These are phyloP conservation scores for Mycena haematopus DNA, from an alignment of 768 basidiomycete species.

Conservation along the genomic window DNA sequence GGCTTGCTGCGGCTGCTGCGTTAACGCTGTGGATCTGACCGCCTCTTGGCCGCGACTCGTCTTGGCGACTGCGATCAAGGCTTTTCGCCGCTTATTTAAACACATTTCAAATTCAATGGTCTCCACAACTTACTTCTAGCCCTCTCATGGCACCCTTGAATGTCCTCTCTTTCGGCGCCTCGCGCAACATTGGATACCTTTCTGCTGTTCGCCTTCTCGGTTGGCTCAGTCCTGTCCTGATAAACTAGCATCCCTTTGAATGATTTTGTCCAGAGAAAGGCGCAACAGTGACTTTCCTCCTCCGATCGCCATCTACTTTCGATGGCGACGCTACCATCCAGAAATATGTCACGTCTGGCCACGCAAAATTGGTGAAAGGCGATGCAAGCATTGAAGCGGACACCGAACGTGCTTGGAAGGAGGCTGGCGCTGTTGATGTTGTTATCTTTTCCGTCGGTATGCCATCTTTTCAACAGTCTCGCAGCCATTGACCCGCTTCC, in stretches of 20 bases:
- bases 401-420: conserved; percentile 36
- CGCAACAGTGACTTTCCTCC: conserved; percentile 55
- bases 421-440: conserved; percentile 46
- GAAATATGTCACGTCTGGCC: conserved; percentile 44
- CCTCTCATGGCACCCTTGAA: conserved; percentile 10
- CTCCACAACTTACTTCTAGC: not conserved
- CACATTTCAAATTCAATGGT: no score
- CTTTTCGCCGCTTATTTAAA: no score
- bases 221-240: conserved; percentile 13
- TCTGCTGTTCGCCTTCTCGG: conserved; percentile 40
- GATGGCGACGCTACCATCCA: conserved; percentile 50
- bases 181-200: conserved; percentile 44
- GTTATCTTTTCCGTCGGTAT: conserved; percentile 58
- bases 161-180: conserved; percentile 40
- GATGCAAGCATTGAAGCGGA: conserved; percentile 49
- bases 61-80: no score
- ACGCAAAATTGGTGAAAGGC: conserved; percentile 51
- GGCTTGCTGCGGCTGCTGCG: no score
- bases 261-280: conserved; percentile 37
- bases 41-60: no score
- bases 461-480: no score
- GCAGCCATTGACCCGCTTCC: not conserved
- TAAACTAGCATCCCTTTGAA: no score
- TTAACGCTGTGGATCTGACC: no score
- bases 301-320: conserved; percentile 50